These are phyloP conservation scores for Prunus padus DNA, from an alignment of 306 rosid genomes.

Conservation along the genomic window DNA sequence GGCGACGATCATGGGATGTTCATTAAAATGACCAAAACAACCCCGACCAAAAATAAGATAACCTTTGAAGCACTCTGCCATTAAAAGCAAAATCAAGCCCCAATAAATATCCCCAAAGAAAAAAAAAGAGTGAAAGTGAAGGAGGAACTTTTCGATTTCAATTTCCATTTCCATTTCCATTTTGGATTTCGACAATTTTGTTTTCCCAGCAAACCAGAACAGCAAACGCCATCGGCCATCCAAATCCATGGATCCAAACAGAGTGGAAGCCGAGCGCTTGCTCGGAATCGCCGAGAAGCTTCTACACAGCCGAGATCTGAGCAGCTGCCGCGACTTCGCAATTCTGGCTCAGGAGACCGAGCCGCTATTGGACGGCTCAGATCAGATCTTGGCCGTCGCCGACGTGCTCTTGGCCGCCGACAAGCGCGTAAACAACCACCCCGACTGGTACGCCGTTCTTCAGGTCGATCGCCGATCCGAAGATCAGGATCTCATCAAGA, in stretches of 20 bases:
- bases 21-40: not conserved
- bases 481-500: slow-evolving; percentile 56
- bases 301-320: slow-evolving; percentile 62
- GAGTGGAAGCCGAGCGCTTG: slow-evolving; percentile 76
- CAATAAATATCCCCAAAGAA: not conserved
- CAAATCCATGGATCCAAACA: slow-evolving; percentile 31
- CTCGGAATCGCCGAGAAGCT: slow-evolving; percentile 82
- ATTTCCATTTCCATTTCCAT: not conserved
- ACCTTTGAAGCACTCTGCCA: not conserved
- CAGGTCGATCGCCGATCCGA: slow-evolving; percentile 57
- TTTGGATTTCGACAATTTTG: not conserved
- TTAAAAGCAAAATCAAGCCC: not conserved
- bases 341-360: slow-evolving; percentile 84
- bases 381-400: slow-evolving; percentile 78
- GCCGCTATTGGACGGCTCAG: slow-evolving; percentile 83
- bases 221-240: not conserved
- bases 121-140: not conserved
- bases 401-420: slow-evolving; percentile 76
- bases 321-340: slow-evolving; percentile 72
- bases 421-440: slow-evolving; percentile 50
- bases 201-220: not conserved
- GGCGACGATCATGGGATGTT: not conserved
- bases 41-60: not conserved
- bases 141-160: not conserved
- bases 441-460: slow-evolving; percentile 80